Base-by-base conservation (phyloP, 2,329 filamentous ascomycete genomes). In the Parafenestella ontariensis region DNA sequence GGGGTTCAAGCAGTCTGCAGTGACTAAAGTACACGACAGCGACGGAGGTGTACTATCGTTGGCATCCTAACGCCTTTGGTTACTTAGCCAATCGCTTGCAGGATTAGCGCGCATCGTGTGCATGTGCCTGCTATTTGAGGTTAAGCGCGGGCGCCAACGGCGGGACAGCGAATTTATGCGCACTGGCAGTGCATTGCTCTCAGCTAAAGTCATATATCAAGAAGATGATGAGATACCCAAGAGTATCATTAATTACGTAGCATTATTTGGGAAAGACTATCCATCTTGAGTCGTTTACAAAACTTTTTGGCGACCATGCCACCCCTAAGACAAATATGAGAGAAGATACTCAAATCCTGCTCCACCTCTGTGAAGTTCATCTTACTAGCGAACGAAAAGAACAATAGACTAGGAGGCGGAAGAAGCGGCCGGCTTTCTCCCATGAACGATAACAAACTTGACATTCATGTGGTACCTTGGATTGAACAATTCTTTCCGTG, bases 401-500 rank as follows among this genome's bases (percentile, higher is more conserved):
- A 23, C 5, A 20, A 42, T 8, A 24, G 24, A 36, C 11, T 42
- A 52, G 6, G 28, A 18, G 5, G 26, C 13, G 9, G 28, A 17
- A 21, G 43, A 17, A 21, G 21, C 37, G 21, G 33, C 37, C 20
- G 49, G 49, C 31, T 52, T 52, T 15, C 49, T 18, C 23, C 49
- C 49, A 52, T 52, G 21, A 13, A 52, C 49, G 24, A 52, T 24
- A 2, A 52, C 39, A 37, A 52, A 52, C 26, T 47, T 52, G 8
- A 52, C 49, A 17, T 52, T 52, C 49, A 52, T 36, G 37, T 52
- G 49, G 28, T 52, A 23, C 29, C 21, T 47, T 21, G 49, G 49
- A 23, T 52, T 52, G 37, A 43, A 52, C 13, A 52, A n/a, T 29
- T 52, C 49, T 39, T 28, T 47, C 15, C 49, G 43, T 23, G 49